Base-by-base conservation (phyloP, 2,329 filamentous ascomycete species). In the Fusarium kyushuense region DNA sequence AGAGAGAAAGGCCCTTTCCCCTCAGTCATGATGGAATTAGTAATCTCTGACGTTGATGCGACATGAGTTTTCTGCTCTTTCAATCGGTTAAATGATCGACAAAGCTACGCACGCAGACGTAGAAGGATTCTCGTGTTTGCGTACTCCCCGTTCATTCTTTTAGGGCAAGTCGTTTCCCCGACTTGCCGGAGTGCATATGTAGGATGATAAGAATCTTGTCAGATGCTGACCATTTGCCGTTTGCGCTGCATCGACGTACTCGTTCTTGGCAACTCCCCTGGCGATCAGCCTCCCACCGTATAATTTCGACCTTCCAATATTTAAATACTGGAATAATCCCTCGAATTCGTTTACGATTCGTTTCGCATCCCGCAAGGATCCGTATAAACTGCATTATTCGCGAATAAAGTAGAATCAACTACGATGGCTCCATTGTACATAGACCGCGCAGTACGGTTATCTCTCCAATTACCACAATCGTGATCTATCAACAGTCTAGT, bases 1-100 rank as follows among this genome's bases (percentile, higher is more conserved):
- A 42, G 52, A 48, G 41, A 33, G 23, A 60, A 36, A 42, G 35
- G 33, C 36, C 46, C 38, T 30, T 42, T 47, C 67, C 67, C 67
- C 67, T 70, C 67, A 68, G 48, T 70, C 59, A 65, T 65, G 67
- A 70, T 70, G 43, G 51, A 64, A 47, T 70, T 70, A 70, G 67
- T 70, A 70, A 70, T 70, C 59, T 27, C 27, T 27, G 23, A 25
- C 49, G 40, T 56, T 67, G 46, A 56, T 53, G 38, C 51, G 40
- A 54, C 58, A 32, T 41, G 4, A 6, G 21, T 45, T 45, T 45
- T 52, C 48, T 42, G 40, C 6, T 13, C 30, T 41, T 54, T 29
- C 54, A 51, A n/a, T 51, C 27, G 25, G 33, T 35, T 51, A n/a
- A 29, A 23, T 29, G 47, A 51, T 45, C 38, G 35, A 45, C 46